phyloP scores from a whole-genome alignment of 2,329 filamentous ascomycete species.

The Talaromyces pinophilus region DNA sequence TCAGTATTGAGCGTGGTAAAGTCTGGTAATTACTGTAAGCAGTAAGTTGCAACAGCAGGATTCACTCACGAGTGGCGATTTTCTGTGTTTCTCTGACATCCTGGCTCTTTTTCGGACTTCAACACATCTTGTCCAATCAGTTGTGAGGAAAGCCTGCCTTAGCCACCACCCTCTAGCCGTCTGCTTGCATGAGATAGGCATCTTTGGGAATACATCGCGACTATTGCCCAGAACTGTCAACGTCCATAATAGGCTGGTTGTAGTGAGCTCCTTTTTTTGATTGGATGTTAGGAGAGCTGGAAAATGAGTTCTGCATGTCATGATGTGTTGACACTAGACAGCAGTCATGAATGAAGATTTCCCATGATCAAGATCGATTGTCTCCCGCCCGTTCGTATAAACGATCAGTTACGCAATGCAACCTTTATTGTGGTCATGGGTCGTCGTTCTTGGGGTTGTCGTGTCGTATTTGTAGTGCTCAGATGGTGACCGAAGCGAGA shows the following conservation, averaged over 20 bases:
- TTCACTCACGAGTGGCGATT: conserved; percentile 1
- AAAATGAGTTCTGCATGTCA: background rate
- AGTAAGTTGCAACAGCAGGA: background rate
- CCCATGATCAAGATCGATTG: background rate
- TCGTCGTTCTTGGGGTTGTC: background rate
- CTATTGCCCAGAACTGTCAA: background rate
- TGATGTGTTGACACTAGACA: background rate
- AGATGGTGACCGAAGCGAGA: background rate
- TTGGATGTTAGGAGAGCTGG: background rate
- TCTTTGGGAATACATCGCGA: background rate
- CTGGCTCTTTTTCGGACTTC: conserved; percentile 8
- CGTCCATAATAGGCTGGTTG: background rate
- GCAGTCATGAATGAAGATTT: background rate
- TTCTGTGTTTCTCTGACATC: background rate
- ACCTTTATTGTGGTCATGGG: background rate
- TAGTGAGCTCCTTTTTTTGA: background rate
- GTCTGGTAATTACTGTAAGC: conserved; percentile 7
- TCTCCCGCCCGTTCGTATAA: background rate
- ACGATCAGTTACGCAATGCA: background rate
- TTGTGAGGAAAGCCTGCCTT: conserved; percentile 33
- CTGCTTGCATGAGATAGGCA: conserved; percentile 53
- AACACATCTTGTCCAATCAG: conserved; percentile 5
- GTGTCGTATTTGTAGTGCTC: background rate
- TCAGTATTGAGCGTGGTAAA: conserved; percentile 2
- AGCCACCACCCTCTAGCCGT: conserved; percentile 72